Conservation (phyloP, 495 filamentous ascomycete genomes). For the Aspergillus diversus region DNA sequence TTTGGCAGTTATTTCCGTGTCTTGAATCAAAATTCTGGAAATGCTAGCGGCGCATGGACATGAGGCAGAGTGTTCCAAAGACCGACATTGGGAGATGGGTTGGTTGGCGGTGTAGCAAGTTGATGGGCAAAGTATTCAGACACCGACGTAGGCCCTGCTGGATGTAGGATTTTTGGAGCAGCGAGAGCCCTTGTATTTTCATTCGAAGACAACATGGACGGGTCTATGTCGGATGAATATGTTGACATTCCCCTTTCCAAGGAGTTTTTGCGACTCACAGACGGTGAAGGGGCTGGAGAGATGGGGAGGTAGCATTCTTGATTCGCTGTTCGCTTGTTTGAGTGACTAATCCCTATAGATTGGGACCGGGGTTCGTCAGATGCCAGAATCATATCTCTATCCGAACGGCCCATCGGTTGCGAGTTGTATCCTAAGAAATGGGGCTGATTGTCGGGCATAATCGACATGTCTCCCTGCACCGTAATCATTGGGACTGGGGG, state of each 20-base stretch:
- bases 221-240: conserved; percentile 23
- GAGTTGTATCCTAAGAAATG: neutral
- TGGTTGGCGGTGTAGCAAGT: conserved; percentile 12
- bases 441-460: conserved; percentile 26
- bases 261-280: conserved; percentile 26
- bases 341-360: neutral
- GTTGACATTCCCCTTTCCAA: conserved; percentile 25
- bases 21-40: conserved; percentile 18
- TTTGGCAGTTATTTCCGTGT: neutral
- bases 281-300: conserved; percentile 23
- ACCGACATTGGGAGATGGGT: conserved; percentile 14
- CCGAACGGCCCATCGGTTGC: neutral
- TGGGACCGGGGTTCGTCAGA: neutral
- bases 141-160: conserved; percentile 14
- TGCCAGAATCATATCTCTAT: neutral
- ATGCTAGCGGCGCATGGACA: conserved; percentile 19
- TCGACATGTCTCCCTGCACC: conserved; percentile 19
- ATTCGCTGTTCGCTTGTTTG: conserved; percentile 16
- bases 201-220: conserved; percentile 19
- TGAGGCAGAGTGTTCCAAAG: conserved; percentile 22
- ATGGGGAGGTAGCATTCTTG: conserved; percentile 17
- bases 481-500: neutral
- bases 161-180: conserved; percentile 12
- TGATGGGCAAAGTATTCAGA: conserved; percentile 27
- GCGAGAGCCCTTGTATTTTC: conserved; percentile 11